Evolutionary conservation across 768 basidiomycete species (phyloP), one percentile per base, ranked within the genome.

Genomic region (Suillus plorans): DNA sequence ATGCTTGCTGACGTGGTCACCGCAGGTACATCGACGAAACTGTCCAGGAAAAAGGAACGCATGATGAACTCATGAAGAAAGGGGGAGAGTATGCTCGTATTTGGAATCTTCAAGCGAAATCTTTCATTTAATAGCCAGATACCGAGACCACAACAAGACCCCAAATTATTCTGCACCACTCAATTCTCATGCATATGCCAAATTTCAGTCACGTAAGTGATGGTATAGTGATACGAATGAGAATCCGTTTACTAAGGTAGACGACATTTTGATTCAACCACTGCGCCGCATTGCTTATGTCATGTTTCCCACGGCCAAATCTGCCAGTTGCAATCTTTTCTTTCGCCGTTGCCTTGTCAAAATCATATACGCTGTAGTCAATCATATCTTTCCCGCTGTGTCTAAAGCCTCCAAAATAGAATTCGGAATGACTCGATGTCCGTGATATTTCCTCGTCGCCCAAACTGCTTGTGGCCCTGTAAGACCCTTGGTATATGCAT

Each of bases 71-170:
- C 4, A 69, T 92, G 63, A 76, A 80, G 52, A 72, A 68, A 60
- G 75, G 80, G 10, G 90, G 89, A 8, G 87, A 89, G 63, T 93
- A 93, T 69, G 88, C 89, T 2, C 82, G 84, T 50, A 83, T 91
- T 65, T 94, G 90, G 89, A 84, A 75, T 70, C 67, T 92, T 55
- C 91, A 92, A 69, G 91, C 89, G 2, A 78, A 86, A 65, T 89
- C 89, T 8, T 94, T 92, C 71, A 69, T 89, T 34, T 77, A 16
- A 42, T 56, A 18, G 37, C 56, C 58, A 53, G 59, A 34, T 25
- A 14, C 22, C 31, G 31, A 36, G 28, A 52, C 56, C 25, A 25
- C 12, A 10, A 52, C 16, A 16, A 31, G 18, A 52, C 7, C 50
- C 50, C 8, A 6, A 25, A 31, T 18, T 4, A 8, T 18, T 31